Base-by-base conservation (phyloP, 352 stramenopile species). In the Globisporangium abappressorium region DNA sequence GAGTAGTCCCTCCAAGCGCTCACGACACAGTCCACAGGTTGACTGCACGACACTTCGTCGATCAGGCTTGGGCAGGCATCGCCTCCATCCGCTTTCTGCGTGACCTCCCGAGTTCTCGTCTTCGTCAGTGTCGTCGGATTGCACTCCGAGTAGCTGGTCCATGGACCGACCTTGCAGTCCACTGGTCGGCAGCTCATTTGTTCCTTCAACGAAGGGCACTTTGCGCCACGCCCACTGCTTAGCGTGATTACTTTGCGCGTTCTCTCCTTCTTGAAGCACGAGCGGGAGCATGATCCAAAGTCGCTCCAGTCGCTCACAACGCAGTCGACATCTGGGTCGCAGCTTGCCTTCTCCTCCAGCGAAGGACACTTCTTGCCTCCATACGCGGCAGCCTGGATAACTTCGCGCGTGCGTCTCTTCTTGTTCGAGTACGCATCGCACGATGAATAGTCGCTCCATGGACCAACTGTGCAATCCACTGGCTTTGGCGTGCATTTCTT, bases 281-380 rank as follows among this genome's bases (percentile, higher is more conserved):
- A 56, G 12, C 51, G 65, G 34, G 69, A 77, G 59, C 82, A 91
- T 1, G 33, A 43, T 11, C 76, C 73, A 57, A 72, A 88, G 26
- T 64, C 64, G 3, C 70, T 61, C 81, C 81, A 93, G 18, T 85
- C 73, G n/a, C 80, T 79, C 18, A 90, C 75, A 54, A 84, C 68
- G 58, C 85, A 93, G 70, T 91, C 79, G 0, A 90, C 62, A 15
- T 73, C 68, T 0, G 79, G 74, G 8, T 66, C 74, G 62, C 82
- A 91, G 30, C 72, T 71, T 14, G 71, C 54, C 5, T 57, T 66
- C 28, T 89, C 68, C 8, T 76, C 63, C 2, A 87, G 70, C 9
- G 57, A 60, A 0, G 81, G 76, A 61, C 81, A 90, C 14, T 57
- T 43, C 59, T 61, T 75, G 8, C 82, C 84, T 26, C 75, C 76